Percentiles rank a stretch among this genome's conserved stretches.
Evolutionary conservation across 108 stramenopile species (phyloP).

Genomic region (Skeletonema grethae): DNA sequence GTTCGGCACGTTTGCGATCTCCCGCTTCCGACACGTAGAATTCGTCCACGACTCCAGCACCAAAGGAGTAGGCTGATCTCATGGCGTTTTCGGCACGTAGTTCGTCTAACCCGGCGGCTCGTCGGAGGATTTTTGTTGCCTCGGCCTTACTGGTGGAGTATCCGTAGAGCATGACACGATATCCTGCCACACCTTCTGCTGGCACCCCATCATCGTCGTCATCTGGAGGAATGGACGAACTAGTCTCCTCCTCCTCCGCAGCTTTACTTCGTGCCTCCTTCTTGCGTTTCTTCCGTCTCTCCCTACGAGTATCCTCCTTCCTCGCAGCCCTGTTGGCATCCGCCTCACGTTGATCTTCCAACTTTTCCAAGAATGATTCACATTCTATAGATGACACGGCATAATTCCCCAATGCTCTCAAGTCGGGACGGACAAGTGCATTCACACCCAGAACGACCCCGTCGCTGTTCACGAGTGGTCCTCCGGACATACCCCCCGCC

Average conservation of each 20-base stretch:
- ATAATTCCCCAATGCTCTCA: slow-evolving; percentile 59
- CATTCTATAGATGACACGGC: slow-evolving; percentile 54
- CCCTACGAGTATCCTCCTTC: not conserved
- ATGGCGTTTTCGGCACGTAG: slow-evolving; percentile 39
- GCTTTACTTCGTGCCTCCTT: not conserved
- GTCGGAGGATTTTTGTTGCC: slow-evolving; percentile 9
- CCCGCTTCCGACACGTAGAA: slow-evolving; percentile 34
- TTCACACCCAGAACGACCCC: slow-evolving; percentile 54
- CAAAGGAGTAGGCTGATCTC: slow-evolving; percentile 34
- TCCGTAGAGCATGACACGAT: slow-evolving; percentile 44
- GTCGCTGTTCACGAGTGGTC: slow-evolving; percentile 46
- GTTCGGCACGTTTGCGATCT: slow-evolving; percentile 18
- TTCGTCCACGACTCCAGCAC: slow-evolving; percentile 44
- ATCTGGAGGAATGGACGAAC: not conserved
- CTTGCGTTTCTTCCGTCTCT: slow-evolving; percentile 11
- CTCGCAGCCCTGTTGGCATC: not conserved
- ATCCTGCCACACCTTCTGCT: slow-evolving; percentile 33
- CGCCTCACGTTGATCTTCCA: slow-evolving; percentile 24
- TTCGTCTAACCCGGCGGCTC: slow-evolving; percentile 33
- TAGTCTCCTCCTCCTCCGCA: too few relatives aligned
- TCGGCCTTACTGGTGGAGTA: slow-evolving; percentile 24
- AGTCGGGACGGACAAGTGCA: slow-evolving; percentile 56
- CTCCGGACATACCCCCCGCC: slow-evolving; percentile 62
- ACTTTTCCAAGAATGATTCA: slow-evolving; percentile 44
- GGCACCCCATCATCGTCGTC: not conserved